Evolutionary conservation across 2,329 filamentous ascomycete genomes (phyloP).

Genomic region (Colletotrichum kahawae): DNA sequence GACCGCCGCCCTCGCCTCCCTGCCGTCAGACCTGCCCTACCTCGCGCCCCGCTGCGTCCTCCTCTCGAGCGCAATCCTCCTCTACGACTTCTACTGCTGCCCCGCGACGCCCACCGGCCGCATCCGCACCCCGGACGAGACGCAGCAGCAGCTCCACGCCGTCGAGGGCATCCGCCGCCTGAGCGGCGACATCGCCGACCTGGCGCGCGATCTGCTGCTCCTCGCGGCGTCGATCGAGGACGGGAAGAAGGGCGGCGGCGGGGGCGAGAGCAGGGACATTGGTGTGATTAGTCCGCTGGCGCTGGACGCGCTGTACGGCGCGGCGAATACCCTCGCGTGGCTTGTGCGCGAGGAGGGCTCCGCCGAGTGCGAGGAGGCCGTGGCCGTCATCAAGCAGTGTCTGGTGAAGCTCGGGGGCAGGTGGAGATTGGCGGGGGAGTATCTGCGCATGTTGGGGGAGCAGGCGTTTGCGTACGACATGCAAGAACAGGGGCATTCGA

Average conservation of each 20-base stretch:
- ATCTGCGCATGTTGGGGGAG: constrained; percentile 37
- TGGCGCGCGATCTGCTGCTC: constrained; percentile 29
- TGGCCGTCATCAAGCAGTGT: constrained; percentile 33
- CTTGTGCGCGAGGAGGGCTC: constrained; percentile 40
- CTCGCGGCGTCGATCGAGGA: constrained; percentile 22
- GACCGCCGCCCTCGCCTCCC: neutral
- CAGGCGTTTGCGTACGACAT: constrained; percentile 35
- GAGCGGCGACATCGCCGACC: constrained; percentile 30
- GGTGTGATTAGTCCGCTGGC: constrained; percentile 37
- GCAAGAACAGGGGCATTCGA: neutral
- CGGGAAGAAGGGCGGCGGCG: neutral
- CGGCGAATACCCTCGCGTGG: constrained; percentile 41
- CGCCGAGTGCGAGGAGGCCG: constrained; percentile 26
- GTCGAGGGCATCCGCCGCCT: constrained; percentile 36
- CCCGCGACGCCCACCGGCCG: constrained; percentile 29
- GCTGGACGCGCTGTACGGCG: constrained; percentile 42
- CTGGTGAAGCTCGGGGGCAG: constrained; percentile 32
- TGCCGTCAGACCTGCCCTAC: neutral
- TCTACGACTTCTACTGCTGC: constrained; percentile 42
- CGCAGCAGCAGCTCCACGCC: constrained; percentile 35
- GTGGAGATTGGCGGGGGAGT: constrained; percentile 42
- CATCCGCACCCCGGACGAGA: constrained; percentile 25
- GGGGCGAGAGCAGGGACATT: constrained; percentile 18
- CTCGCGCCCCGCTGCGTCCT: constrained; percentile 24
- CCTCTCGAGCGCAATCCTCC: constrained; percentile 27